Percentiles rank a stretch among this genome's conserved stretches.
Evolutionary conservation across 495 filamentous ascomycete genomes (phyloP).

Genomic region (Aspergillus coremiiformis): DNA sequence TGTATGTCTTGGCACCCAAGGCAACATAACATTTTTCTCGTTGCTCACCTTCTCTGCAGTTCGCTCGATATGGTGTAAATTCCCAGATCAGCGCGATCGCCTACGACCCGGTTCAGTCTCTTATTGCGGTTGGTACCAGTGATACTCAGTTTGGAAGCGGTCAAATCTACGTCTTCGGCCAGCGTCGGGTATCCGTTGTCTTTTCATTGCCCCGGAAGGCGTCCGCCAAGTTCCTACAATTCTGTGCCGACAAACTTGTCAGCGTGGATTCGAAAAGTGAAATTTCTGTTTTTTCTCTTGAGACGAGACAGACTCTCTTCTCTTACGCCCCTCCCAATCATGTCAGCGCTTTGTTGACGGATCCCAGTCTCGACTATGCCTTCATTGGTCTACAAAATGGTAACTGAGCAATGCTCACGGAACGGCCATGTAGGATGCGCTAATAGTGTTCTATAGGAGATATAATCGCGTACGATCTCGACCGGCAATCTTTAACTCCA

Average conservation of each 20-base stretch:
- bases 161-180: slow-evolving; percentile 87
- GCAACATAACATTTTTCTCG: slow-evolving; percentile 1
- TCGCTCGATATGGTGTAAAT: slow-evolving; percentile 77
- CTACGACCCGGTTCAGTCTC: slow-evolving; percentile 89
- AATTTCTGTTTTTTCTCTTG: slow-evolving; percentile 68
- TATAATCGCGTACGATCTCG: slow-evolving; percentile 82
- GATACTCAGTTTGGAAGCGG: slow-evolving; percentile 70
- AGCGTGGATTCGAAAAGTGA: slow-evolving; percentile 80
- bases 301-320: slow-evolving; percentile 48
- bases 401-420: slow-evolving; percentile 15
- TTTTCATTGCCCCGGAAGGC: slow-evolving; percentile 57
- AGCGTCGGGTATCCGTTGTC: slow-evolving; percentile 66
- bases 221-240: slow-evolving; percentile 63
- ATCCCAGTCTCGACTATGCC: slow-evolving; percentile 86
- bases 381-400: slow-evolving; percentile 71
- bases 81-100: slow-evolving; percentile 76
- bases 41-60: slow-evolving; percentile 33
- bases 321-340: slow-evolving; percentile 66
- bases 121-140: slow-evolving; percentile 86
- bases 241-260: slow-evolving; percentile 71
- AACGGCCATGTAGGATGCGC: neutral
- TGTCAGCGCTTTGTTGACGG: slow-evolving; percentile 63
- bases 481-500: slow-evolving; percentile 64
- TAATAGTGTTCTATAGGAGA: slow-evolving; percentile 49
- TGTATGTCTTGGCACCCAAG: slow-evolving; percentile 38